Evolutionary conservation across 2,329 filamentous ascomycete species (phyloP), one percentile per base, ranked within the genome.

Genomic region (Colletotrichum filicis): DNA sequence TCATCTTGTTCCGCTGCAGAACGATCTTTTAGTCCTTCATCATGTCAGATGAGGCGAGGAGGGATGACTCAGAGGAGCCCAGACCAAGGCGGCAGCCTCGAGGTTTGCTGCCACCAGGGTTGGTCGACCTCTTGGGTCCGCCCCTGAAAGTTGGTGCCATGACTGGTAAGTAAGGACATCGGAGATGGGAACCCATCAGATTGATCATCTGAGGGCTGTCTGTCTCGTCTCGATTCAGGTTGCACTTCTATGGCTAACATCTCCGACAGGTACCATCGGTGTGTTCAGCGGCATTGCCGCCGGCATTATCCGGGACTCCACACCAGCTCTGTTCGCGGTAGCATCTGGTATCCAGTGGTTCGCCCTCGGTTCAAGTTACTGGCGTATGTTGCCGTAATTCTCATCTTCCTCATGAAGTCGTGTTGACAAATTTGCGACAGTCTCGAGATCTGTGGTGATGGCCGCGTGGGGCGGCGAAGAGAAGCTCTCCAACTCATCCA

Each of bases 331-430:
- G 7, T 96, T 95, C 83, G 92, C 94, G 0, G 77, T 92, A 14
- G 88, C 92, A 49, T 92, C 92, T 26, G 93, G 94, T 22, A 85
- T 94, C 53, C 95, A 97, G 83, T 98, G 94, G 90, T 94, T 94
- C 82, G 88, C 90, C 55, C 87, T 97, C 52, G 94, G 94, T 46
- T 90, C 89, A 59, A 93, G 90, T 19, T 98, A 92, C 80, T 96
- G 92, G 87, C 92, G 93, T 92, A 85, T 79, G 90, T 83, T 55
- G 1, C 28, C 19, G 26, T 1, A 22, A 24, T 46, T 64, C 30
- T 30, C 71, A 26, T 56, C 32, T 4, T 30, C 42, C 37, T 32
- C 32, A 8, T 16, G 4, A 49, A 42, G 12, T 24, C 8, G 6
- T 37, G 22, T 70, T 79, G 63, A 79, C 26, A 68, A 46, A 14